Evolutionary conservation across 2,329 filamentous ascomycete genomes (phyloP).

Genomic region (Pseudohalonectria lignicola): DNA sequence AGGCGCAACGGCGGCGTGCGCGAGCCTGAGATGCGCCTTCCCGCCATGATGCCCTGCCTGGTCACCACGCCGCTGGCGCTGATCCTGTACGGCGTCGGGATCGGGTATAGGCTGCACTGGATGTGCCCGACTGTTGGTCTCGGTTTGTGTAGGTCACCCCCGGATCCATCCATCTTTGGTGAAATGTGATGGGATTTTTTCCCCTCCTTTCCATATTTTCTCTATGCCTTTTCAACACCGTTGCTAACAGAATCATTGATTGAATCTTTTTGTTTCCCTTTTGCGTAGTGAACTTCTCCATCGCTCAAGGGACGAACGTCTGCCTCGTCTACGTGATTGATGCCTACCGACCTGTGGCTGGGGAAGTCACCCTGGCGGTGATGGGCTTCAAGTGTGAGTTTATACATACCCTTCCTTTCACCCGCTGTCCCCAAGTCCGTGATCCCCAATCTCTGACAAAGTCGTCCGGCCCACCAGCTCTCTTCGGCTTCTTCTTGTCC

Average conservation of each 20-base stretch:
- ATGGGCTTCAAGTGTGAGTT: slow-evolving; percentile 42
- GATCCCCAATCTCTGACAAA: no score
- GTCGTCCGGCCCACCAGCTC: slow-evolving; percentile 23
- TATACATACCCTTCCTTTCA: not conserved
- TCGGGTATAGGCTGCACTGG: slow-evolving; percentile 36
- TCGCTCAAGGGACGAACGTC: slow-evolving; percentile 44
- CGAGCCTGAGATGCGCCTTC: slow-evolving; percentile 21
- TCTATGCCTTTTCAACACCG: not conserved
- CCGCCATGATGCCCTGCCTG: slow-evolving; percentile 37
- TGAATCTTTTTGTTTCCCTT: no score
- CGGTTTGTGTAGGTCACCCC: slow-evolving; percentile 38
- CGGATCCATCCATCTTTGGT: no score
- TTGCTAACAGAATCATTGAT: slow-evolving; percentile 5
- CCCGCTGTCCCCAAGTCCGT: not conserved
- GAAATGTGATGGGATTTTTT: not conserved
- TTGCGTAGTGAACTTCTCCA: slow-evolving; percentile 40
- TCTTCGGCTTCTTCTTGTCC: slow-evolving; percentile 46
- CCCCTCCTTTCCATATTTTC: not conserved
- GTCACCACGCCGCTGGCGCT: slow-evolving; percentile 35
- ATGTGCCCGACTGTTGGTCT: slow-evolving; percentile 44
- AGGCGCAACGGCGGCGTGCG: slow-evolving; percentile 26
- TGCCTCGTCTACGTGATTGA: slow-evolving; percentile 47
- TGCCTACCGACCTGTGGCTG: slow-evolving; percentile 43
- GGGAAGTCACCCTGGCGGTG: slow-evolving; percentile 41
- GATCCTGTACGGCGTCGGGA: slow-evolving; percentile 34